Conservation (phyloP, 2,329 filamentous ascomycete species). For the Decorospora gaudefroyi region DNA sequence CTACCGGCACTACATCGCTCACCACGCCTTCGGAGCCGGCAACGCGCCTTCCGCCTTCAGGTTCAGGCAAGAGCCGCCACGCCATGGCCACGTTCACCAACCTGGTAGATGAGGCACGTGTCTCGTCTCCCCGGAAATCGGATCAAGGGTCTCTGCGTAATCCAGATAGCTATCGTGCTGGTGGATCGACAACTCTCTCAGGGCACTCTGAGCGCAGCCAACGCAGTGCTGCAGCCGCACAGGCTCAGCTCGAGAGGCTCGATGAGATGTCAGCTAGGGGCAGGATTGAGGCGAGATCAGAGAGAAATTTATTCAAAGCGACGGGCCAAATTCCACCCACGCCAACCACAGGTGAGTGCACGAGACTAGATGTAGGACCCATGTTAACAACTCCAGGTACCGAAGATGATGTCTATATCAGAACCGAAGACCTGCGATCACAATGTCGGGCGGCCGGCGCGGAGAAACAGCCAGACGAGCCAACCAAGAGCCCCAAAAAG, state of each 20-base stretch:
- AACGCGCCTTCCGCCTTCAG: slow-evolving; percentile 18
- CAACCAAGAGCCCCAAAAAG: slow-evolving; percentile 49
- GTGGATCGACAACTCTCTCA: slow-evolving; percentile 28
- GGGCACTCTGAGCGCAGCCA: slow-evolving; percentile 30
- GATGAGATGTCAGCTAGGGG: slow-evolving; percentile 46
- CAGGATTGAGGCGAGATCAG: slow-evolving; percentile 48
- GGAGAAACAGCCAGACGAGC: slow-evolving; percentile 19
- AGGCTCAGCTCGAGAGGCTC: slow-evolving; percentile 25
- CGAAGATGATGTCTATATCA: slow-evolving; percentile 21
- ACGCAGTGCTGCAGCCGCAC: slow-evolving; percentile 16
- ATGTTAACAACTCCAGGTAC: slow-evolving; percentile 4
- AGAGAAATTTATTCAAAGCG: slow-evolving; percentile 44
- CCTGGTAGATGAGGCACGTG: slow-evolving; percentile 31
- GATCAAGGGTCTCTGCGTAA: slow-evolving; percentile 18
- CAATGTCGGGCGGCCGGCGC: slow-evolving; percentile 22
- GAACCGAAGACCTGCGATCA: slow-evolving; percentile 28
- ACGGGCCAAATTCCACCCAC: slow-evolving; percentile 37
- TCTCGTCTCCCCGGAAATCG: slow-evolving; percentile 29
- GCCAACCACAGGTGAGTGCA: slow-evolving; percentile 24
- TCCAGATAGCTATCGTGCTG: slow-evolving; percentile 21
- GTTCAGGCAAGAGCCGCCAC: slow-evolving; percentile 24
- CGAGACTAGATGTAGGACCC: not conserved
- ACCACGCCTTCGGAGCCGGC: slow-evolving; percentile 19
- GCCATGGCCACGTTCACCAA: slow-evolving; percentile 30
- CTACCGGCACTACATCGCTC: slow-evolving; percentile 13